Evolutionary conservation across 2,329 filamentous ascomycete species (phyloP), one percentile per base, ranked within the genome.

Genomic region (Stachybotrys echinatus): DNA sequence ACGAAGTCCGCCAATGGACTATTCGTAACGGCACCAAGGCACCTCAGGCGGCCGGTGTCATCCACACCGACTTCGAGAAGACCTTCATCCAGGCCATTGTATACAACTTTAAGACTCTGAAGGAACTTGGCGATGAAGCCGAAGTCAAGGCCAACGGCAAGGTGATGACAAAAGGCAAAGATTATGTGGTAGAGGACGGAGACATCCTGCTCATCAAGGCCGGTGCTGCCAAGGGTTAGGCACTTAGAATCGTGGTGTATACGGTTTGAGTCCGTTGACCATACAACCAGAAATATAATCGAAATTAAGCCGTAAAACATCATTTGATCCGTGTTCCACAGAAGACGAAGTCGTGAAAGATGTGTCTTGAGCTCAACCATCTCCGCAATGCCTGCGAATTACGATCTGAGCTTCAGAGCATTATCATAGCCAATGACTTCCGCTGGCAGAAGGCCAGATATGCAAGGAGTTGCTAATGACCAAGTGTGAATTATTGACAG

Each of bases 1-100:
- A 99, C 67, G 94, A 99, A 75, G 94, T 99, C 57, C 84, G 94
- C 62, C 94, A 99, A 75, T 99, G 94, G 95, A 99, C 94, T 22
- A 90, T 99, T 67, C 85, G 94, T 52, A 92, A 89, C 64, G 92
- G 91, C 61, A 96, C 87, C 66, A 99, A 99, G 78, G 94, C 94
- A n/a, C 94, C 94, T 18, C 88, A 95, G 65, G 94, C 94, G 44
- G 94, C 94, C 37, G 94, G 94, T 79, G 94, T 99, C 55, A 99
- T 99, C 60, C 94, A 99, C 74, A 89, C 87, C 58, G 94, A 99
- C 69, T 97, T 99, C 59, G 94, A 99, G 73, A 99, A 99, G 85
- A 99, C 95, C 0, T 99, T 99, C 68, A 99, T 99, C 62, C 95
- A 99, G 74, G 88, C 80, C 55, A 81, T 99, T 56, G 91, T 96